Percentiles rank a stretch among this genome's conserved stretches.
Evolutionary conservation across 2,329 filamentous ascomycete species (phyloP).

Genomic region (Apiospora rasikravindrae): DNA sequence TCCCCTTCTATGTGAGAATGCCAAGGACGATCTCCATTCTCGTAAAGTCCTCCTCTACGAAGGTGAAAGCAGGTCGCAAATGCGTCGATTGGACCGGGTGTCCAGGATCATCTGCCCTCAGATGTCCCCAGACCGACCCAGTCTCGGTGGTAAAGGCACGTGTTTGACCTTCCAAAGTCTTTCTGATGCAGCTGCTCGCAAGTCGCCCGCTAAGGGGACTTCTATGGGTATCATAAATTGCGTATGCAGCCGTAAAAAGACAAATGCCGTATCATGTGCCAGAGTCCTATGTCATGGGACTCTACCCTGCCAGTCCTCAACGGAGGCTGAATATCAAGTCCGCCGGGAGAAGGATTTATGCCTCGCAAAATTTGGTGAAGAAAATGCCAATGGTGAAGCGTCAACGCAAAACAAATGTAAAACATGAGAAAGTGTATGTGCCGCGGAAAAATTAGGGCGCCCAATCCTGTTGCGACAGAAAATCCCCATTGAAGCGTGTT

Average conservation of each 20-base stretch:
- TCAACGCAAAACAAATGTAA: constrained; percentile 28
- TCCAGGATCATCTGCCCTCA: constrained; percentile 37
- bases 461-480: constrained; percentile 24
- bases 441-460: background rate
- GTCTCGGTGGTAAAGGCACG: constrained; percentile 36
- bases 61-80: constrained; percentile 41
- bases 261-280: constrained; percentile 45
- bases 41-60: constrained; percentile 36
- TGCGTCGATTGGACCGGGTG: constrained; percentile 31
- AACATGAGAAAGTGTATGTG: constrained; percentile 29
- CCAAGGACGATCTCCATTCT: constrained; percentile 31
- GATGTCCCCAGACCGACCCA: constrained; percentile 31
- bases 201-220: constrained; percentile 35
- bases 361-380: constrained; percentile 29
- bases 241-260: constrained; percentile 42
- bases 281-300: constrained; percentile 39
- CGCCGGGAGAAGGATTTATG: constrained; percentile 39
- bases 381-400: constrained; percentile 33
- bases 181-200: constrained; percentile 41
- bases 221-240: constrained; percentile 45
- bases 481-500: constrained; percentile 13
- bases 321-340: constrained; percentile 37
- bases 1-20: constrained; percentile 40
- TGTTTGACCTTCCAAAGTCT: constrained; percentile 38
- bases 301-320: constrained; percentile 41